Evolutionary conservation across 345 rosid species (phyloP), one percentile per base, ranked within the genome.

Genomic region (Citrus hindsii): DNA sequence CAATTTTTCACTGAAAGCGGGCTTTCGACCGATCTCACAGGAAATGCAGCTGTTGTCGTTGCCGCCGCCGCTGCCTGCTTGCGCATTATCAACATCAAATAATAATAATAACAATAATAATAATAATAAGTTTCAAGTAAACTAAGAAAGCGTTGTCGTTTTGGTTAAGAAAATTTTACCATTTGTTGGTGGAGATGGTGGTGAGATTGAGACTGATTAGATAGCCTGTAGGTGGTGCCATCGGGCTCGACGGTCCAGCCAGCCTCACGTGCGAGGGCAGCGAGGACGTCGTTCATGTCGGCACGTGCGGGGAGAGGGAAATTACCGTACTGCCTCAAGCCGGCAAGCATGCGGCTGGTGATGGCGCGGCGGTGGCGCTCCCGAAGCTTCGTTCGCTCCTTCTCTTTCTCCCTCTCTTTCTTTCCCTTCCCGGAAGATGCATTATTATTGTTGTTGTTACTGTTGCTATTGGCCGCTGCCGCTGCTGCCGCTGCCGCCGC

Each of bases 201-300:
- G 22, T 53, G 58, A 53, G 58, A 53, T 53, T 53, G 58, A 62
- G 92, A 91, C 63, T 89, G 88, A 12, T 46, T 46, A 2, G 95
- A 88, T 21, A 88, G 98, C 22, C 97, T 78, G 56, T 90, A 91
- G 46, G 98, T 95, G 80, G 92, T 91, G 73, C 99, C 98, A 24
- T 95, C 98, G 13, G 97, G 79, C 76, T 95, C 98, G 16, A 95
- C 99, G 16, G 91, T 95, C 99, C 99, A 93, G 6, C 99, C 98
- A 75, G 98, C 97, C 84, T 95, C 97, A 40, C 99, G 99, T 33
- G 98, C 99, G 38, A 95, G 85, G 27, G 99, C 97, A 21, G 99
- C 97, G 33, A 95, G 89, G n/a, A 95, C 99, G 69, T 95, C 99
- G 85, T 95, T 95, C 99, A 93, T 95, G 87, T 95, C 99, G 9